These are phyloP conservation scores for Colletotrichum sublineola DNA, from an alignment of 2,329 filamentous ascomycete species.

Conservation along the genomic window DNA sequence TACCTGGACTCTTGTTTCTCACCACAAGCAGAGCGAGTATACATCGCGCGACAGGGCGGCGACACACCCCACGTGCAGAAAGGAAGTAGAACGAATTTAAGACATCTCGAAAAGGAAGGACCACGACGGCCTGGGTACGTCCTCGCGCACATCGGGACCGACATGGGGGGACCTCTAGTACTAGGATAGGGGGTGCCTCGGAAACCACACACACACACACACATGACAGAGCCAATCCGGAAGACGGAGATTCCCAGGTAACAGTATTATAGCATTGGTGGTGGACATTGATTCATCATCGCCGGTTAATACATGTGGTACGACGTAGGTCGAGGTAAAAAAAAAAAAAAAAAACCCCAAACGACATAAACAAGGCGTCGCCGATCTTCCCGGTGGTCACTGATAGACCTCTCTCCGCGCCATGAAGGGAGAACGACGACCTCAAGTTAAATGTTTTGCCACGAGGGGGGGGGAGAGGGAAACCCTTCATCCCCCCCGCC, in stretches of 20 bases:
- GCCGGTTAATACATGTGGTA: constrained; percentile 3
- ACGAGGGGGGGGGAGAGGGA: neutral
- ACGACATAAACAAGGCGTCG: neutral
- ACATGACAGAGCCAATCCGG: neutral
- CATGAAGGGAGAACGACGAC: neutral
- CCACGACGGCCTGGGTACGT: no score
- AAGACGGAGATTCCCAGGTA: neutral
- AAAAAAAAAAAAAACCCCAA: neutral
- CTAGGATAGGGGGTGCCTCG: neutral
- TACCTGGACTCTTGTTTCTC: no score
- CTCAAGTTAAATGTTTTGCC: constrained; percentile 8
- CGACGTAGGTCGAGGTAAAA: neutral
- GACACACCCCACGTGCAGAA: no score
- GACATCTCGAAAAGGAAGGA: no score
- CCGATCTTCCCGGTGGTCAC: neutral
- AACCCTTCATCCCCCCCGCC: neutral
- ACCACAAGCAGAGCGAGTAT: no score
- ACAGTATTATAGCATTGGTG: neutral
- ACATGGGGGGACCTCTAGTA: neutral
- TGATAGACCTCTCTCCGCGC: neutral
- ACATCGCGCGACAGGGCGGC: no score
- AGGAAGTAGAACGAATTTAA: no score
- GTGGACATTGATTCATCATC: constrained; percentile 3
- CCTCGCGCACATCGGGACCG: no score
- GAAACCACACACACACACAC: neutral